These are phyloP conservation scores for Enterocytospora artemiae DNA, from an alignment of 371 early-diverging fungal genomes.

Conservation along the genomic window DNA sequence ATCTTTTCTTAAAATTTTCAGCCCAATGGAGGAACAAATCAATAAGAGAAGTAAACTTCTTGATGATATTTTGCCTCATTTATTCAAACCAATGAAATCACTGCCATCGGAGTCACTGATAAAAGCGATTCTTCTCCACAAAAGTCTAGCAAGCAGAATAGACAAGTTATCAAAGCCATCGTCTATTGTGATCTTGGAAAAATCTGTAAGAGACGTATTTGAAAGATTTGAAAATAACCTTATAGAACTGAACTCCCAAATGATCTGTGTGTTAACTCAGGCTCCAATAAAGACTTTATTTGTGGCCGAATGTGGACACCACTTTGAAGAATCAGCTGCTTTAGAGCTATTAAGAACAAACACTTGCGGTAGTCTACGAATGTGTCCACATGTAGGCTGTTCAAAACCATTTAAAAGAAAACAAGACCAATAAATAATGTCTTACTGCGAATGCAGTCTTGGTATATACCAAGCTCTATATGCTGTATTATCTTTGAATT, in stretches of 20 bases:
- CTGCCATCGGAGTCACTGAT: conserved; percentile 6
- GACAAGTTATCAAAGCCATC: too few species aligned
- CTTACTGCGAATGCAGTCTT: not conserved
- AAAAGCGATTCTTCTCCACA: conserved; percentile 7
- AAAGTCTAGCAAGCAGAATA: conserved; percentile 3
- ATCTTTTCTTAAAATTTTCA: too few species aligned
- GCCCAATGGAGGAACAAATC: conserved; percentile 2
- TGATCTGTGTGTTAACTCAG: conserved; percentile 52
- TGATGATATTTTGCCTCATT: conserved; percentile 1
- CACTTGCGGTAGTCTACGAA: too few species aligned
- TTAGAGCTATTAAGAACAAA: conserved; percentile 32
- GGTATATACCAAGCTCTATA: not conserved
- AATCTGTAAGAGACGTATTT: not conserved
- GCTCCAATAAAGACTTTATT: conserved; percentile 41
- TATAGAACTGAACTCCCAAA: conserved; percentile 20
- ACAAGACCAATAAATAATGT: not conserved
- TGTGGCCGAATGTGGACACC: conserved; percentile 54
- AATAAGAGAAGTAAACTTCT: not conserved
- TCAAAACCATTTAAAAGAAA: conserved; percentile 21
- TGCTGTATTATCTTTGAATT: not conserved
- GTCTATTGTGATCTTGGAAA: too few species aligned
- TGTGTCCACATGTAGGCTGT: conserved; percentile 49
- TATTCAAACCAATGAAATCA: not conserved
- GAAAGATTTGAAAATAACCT: conserved; percentile 5
- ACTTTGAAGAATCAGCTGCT: conserved; percentile 46